Base-by-base conservation (phyloP, 148 eudicot species). In the Salicornia ramosissima region DNA sequence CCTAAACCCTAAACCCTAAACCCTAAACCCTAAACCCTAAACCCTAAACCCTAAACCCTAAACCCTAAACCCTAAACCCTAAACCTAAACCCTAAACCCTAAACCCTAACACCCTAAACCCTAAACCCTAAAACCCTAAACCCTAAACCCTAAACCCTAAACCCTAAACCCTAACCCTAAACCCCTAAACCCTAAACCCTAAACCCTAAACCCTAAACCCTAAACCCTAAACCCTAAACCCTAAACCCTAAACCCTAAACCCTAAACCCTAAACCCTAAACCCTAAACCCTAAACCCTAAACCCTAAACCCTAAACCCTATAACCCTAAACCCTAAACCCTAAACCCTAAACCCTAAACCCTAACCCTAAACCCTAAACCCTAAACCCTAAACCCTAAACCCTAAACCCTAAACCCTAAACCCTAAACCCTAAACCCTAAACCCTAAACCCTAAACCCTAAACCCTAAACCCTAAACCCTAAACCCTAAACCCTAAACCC, bases 21-120 rank as follows among this genome's bases (percentile, higher is more conserved):
- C 53, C 53, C 53, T 50, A 50, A 50, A 50, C 21, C 53, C 53
- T 50, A 50, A 50, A 50, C 53, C 53, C 53, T 50, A 50, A 50
- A 50, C 53, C 53, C 53, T 50, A 50, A 50, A 50, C 53, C 53
- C 53, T 50, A 50, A 50, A 50, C 53, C 53, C 53, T 50, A 50
- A 50, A 50, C 53, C 53, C 53, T 50, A 16, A 50, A 50, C 53
- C 53, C 22, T 16, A 50, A 50, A 16, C 53, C 53, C 22, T 16
- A 50, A 50, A 21, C 53, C 22, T 16, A 50, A 50, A 16, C 53
- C 53, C 22, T 16, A 50, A 50, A 50, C 53, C 53, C 53, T 50
- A 50, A 50, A 50, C 53, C 53, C 53, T 50, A 50, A 39, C 42
- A 39, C 42, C 42, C 42, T 39, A 39, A 39, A 39, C 42, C 42